Conservation (phyloP, 176 grass and related monocot species). For the Oryza brachyantha region DNA sequence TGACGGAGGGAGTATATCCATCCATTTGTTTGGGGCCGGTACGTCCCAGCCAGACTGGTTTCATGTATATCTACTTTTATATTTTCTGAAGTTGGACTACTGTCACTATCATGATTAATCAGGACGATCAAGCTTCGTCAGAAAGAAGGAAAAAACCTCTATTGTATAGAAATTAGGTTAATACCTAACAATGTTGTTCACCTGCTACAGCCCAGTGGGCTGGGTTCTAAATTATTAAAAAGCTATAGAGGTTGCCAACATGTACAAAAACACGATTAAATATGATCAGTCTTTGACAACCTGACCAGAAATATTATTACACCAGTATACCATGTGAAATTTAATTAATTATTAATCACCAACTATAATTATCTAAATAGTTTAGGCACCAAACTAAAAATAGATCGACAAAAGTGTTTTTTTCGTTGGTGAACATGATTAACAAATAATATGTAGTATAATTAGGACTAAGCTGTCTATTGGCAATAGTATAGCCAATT, state of each 20-base stretch:
- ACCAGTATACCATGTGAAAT: not conserved
- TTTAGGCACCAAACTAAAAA: not conserved
- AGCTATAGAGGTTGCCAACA: not conserved
- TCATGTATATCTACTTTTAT: not conserved
- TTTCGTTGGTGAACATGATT: not conserved
- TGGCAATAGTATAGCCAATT: too few species aligned
- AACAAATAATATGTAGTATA: not conserved
- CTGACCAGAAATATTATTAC: not conserved
- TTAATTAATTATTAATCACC: not conserved
- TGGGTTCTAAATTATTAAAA: not conserved
- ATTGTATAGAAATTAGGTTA: not conserved
- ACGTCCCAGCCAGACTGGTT: not conserved
- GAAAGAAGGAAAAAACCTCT: not conserved
- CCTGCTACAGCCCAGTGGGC: conserved; percentile 8
- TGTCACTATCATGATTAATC: not conserved
- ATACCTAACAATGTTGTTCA: not conserved
- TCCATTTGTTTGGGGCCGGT: not conserved
- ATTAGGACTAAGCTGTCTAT: too few species aligned
- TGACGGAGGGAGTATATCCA: too few species aligned
- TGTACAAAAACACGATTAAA: not conserved
- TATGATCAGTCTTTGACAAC: not conserved
- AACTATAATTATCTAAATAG: not conserved
- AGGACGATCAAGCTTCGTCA: not conserved
- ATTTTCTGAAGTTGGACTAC: not conserved
- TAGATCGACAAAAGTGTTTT: not conserved